A percentile compares a stretch with the other conserved stretches of the same genome.
Evolutionary conservation across 1,284 basidiomycete species (phyloP).

Genomic region (Moesziomyces sp.): DNA sequence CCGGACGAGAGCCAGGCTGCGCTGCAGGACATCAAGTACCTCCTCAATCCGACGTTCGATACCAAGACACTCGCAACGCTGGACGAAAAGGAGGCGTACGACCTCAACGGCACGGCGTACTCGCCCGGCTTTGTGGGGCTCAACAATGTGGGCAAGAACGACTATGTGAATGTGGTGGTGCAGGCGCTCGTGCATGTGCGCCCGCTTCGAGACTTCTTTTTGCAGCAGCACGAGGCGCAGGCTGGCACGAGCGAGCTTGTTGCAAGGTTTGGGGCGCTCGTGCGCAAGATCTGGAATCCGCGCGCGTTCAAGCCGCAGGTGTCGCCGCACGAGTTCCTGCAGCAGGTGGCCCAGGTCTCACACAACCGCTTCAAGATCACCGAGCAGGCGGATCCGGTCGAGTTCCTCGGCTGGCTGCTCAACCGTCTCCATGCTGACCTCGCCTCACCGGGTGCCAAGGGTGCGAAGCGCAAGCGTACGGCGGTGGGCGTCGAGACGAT

Average conservation of each 20-base stretch:
- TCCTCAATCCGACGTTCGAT: slow-evolving; percentile 84
- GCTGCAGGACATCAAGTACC: slow-evolving; percentile 90
- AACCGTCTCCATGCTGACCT: slow-evolving; percentile 92
- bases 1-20: slow-evolving; percentile 80
- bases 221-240: slow-evolving; percentile 15
- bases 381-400: slow-evolving; percentile 92
- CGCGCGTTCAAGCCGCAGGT: slow-evolving; percentile 88
- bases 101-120: slow-evolving; percentile 83
- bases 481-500: slow-evolving; percentile 69
- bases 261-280: slow-evolving; percentile 79
- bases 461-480: slow-evolving; percentile 67
- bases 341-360: slow-evolving; percentile 90
- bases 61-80: slow-evolving; percentile 72
- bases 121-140: slow-evolving; percentile 93
- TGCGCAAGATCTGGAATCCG: slow-evolving; percentile 91
- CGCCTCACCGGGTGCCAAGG: slow-evolving; percentile 71
- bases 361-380: slow-evolving; percentile 89
- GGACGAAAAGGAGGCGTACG: slow-evolving; percentile 72
- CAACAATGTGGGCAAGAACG: slow-evolving; percentile 96
- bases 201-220: slow-evolving; percentile 82
- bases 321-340: slow-evolving; percentile 95
- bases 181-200: slow-evolving; percentile 91
- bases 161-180: slow-evolving; percentile 96
- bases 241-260: slow-evolving; percentile 77
- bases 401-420: slow-evolving; percentile 94